Base-by-base conservation (phyloP, 371 early-diverging fungal species). In the Apophysomyces sp. region DNA sequence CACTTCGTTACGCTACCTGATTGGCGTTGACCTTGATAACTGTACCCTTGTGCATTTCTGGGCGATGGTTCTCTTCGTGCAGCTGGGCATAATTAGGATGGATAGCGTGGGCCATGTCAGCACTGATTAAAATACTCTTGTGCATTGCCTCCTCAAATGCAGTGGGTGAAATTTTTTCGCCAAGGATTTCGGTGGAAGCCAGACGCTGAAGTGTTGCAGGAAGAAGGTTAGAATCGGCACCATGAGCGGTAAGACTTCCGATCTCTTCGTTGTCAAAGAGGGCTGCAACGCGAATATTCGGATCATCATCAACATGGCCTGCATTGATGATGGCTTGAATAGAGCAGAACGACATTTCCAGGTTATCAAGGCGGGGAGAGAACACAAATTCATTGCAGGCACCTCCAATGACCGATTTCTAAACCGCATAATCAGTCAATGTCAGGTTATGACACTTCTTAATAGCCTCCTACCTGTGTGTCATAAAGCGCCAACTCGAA, bases 241-340 rank as follows among this genome's bases (percentile, higher is more conserved):
- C 99, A 63, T 94, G 89, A 4, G 96, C 96, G 24, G 96, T 91
- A n/a, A 73, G 74, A 32, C 96, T 95, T n/a, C 99, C 99, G 49
- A 98, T 87, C 68, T 99, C 99, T 79, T 99, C 99, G 77, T 98
- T 95, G 74, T 98, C 99, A 69, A 98, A 99, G 12, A 97, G 83
- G 12, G 92, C 86, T 18, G 94, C 85, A 60, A 99, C 72, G 61
- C 96, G 92, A 58, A 98, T 87, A 59, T 89, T 85, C 55, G 88
- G 68, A 34, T 96, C 94, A 26, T 78, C 71, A n/a, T 72, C 83
- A 36, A 92, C 57, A 31, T 76, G 66, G 16, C 76, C 74, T 12
- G 71, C 80, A 64, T 83, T 73, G 57, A 86, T 73, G 58, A 91
- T 65, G 12, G 88, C 86, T 75, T 84, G 66, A 28, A 70, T 74